These are phyloP conservation scores for Diplodia sapinea DNA, from an alignment of 2,329 filamentous ascomycete species.

Conservation along the genomic window DNA sequence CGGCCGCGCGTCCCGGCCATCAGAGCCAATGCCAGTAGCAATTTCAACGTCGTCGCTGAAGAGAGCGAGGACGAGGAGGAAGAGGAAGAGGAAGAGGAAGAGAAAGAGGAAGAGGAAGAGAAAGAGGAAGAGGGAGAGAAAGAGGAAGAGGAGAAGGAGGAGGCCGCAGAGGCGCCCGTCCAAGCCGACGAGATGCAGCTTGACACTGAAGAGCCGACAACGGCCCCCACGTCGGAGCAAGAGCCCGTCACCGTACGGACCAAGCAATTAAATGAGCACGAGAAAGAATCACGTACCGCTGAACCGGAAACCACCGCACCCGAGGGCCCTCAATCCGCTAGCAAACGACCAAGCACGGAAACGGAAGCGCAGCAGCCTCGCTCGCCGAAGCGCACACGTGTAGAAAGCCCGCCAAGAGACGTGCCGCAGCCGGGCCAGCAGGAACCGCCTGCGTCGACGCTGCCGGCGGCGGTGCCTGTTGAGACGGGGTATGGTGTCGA, in stretches of 20 bases:
- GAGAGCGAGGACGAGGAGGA: slow-evolving; percentile 37
- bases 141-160: slow-evolving; percentile 34
- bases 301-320: neutral
- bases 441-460: neutral
- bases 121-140: slow-evolving; percentile 38
- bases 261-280: neutral
- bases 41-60: neutral
- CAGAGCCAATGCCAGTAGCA: slow-evolving; percentile 35
- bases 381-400: slow-evolving; percentile 24
- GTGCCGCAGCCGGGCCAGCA: neutral
- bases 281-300: neutral
- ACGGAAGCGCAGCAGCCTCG: slow-evolving; percentile 1
- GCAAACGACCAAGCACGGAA: slow-evolving; percentile 24
- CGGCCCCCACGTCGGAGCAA: neutral
- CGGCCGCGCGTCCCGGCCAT: slow-evolving; percentile 56
- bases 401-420: slow-evolving; percentile 11
- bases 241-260: slow-evolving; percentile 4
- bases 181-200: slow-evolving; percentile 21
- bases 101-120: slow-evolving; percentile 34
- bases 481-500: slow-evolving; percentile 4
- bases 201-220: neutral
- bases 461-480: neutral
- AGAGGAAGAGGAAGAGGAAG: slow-evolving; percentile 37
- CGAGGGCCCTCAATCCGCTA: neutral
- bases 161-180: slow-evolving; percentile 24